Percentiles rank a stretch among this genome's conserved stretches.
Evolutionary conservation across 1,139 yeast genomes (phyloP).

Genomic region (Sugiyamaella neomexicana): DNA sequence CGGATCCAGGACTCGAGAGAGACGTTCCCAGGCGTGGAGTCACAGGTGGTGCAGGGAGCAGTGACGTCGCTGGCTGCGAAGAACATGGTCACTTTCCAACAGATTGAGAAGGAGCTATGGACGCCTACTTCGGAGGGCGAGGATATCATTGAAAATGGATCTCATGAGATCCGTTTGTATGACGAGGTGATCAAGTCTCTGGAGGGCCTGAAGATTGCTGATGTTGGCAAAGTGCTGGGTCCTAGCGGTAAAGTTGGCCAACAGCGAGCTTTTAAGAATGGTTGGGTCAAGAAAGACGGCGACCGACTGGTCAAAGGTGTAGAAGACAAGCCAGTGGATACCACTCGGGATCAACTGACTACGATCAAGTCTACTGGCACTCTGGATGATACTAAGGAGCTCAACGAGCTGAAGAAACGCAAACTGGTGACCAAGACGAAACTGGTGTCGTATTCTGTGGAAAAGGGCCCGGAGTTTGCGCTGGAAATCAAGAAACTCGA

Average conservation of each 20-base stretch:
- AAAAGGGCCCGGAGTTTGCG: conserved; percentile 82
- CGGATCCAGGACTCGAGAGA: conserved; percentile 63
- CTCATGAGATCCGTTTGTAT: conserved; percentile 85
- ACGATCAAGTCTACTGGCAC: conserved; percentile 60
- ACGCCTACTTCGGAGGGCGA: conserved; percentile 77
- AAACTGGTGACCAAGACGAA: conserved; percentile 75
- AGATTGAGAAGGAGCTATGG: conserved; percentile 77
- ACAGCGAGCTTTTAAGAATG: conserved; percentile 97
- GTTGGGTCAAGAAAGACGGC: conserved; percentile 90
- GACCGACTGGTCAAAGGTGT: conserved; percentile 64
- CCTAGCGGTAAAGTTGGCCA: conserved; percentile 88
- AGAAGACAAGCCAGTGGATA: conserved; percentile 56
- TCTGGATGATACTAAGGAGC: conserved; percentile 60
- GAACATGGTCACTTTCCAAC: conserved; percentile 71
- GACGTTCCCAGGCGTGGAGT: conserved; percentile 52
- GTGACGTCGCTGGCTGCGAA: conserved; percentile 84
- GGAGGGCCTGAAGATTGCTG: conserved; percentile 79
- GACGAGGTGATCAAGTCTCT: conserved; percentile 71
- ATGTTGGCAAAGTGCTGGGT: conserved; percentile 77
- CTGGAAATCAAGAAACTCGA: conserved; percentile 77
- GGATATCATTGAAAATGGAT: conserved; percentile 74
- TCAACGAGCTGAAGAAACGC: conserved; percentile 89
- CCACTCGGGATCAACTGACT: conserved; percentile 63
- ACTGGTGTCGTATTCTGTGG: conserved; percentile 69
- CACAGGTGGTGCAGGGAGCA: conserved; percentile 67